A percentile compares a stretch with the other conserved stretches of the same genome.
Evolutionary conservation across 2,329 filamentous ascomycete species (phyloP).

Genomic region (Ceratocystiopsis sp.): DNA sequence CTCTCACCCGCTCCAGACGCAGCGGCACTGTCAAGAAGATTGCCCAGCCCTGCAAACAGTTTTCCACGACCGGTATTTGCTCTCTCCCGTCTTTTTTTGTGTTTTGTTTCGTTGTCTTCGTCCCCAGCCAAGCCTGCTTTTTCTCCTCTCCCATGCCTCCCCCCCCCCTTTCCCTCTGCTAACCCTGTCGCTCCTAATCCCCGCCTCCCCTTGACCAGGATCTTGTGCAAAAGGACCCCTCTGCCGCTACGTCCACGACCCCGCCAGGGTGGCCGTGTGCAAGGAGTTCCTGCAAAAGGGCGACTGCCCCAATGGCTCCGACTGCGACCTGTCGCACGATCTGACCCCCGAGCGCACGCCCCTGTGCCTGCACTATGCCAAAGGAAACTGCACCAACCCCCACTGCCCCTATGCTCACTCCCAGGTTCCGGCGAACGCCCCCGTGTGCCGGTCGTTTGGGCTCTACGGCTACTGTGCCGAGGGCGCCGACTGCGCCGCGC

Average conservation of each 20-base stretch:
- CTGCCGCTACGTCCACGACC: constrained; percentile 73
- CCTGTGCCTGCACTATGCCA: constrained; percentile 75
- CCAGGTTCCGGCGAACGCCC: constrained; percentile 56
- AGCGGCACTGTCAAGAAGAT: constrained; percentile 46
- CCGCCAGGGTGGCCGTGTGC: constrained; percentile 76
- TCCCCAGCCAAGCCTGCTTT: too few species aligned
- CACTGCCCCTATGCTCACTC: constrained; percentile 80
- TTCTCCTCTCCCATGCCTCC: neutral
- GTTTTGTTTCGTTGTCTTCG: neutral
- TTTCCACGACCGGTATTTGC: constrained; percentile 51
- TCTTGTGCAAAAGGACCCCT: constrained; percentile 65
- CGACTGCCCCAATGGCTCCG: constrained; percentile 56
- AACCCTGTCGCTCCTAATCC: neutral
- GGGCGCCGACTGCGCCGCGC: constrained; percentile 58
- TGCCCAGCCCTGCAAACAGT: constrained; percentile 55
- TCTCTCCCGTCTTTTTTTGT: neutral
- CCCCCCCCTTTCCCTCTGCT: constrained; percentile 3
- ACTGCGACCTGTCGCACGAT: constrained; percentile 84
- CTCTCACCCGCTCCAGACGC: constrained; percentile 20
- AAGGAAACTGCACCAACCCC: constrained; percentile 75
- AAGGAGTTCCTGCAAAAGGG: constrained; percentile 71
- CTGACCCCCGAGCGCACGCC: constrained; percentile 69
- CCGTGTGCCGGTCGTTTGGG: constrained; percentile 72
- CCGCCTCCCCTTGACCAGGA: constrained; percentile 36
- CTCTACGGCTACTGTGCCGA: constrained; percentile 77